A percentile compares a stretch with the other conserved stretches of the same genome.
These are phyloP conservation scores for Hondaea fermentalgiana DNA, from an alignment of 108 stramenopile species.

Conservation along the genomic window DNA sequence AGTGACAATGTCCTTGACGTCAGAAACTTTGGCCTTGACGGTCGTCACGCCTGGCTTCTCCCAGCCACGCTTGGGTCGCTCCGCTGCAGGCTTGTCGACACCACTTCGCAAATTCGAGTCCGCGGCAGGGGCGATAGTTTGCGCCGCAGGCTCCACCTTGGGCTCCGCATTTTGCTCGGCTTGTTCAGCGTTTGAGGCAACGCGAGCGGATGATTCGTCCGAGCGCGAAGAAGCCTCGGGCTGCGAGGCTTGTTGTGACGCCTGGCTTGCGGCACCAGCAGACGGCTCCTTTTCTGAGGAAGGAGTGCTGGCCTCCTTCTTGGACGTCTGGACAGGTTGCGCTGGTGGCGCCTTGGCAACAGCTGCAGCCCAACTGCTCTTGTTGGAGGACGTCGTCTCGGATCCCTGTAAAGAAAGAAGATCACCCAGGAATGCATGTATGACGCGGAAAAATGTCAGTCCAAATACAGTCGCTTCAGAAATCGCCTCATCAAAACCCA, in stretches of 20 bases:
- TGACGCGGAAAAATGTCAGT: no score
- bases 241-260: no score
- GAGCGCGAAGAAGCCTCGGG: no score
- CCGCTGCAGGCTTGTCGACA: not conserved
- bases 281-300: not conserved
- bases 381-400: not conserved
- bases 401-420: not conserved
- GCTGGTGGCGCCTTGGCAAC: constrained; percentile 6
- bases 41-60: not conserved
- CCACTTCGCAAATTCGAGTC: not conserved
- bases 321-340: not conserved
- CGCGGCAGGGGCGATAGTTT: not conserved
- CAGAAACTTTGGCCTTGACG: not conserved
- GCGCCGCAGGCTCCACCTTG: not conserved
- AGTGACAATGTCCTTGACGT: not conserved
- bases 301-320: not conserved
- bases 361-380: not conserved
- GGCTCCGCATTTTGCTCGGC: not conserved
- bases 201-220: not conserved
- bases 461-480: no score
- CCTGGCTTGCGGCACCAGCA: no score
- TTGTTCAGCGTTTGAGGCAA: not conserved
- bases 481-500: no score
- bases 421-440: no score
- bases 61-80: constrained; percentile 16